Percentiles rank a stretch among this genome's conserved stretches.
phyloP scores from a whole-genome alignment of 768 basidiomycete species.

The Rhizopogon vulgaris region DNA sequence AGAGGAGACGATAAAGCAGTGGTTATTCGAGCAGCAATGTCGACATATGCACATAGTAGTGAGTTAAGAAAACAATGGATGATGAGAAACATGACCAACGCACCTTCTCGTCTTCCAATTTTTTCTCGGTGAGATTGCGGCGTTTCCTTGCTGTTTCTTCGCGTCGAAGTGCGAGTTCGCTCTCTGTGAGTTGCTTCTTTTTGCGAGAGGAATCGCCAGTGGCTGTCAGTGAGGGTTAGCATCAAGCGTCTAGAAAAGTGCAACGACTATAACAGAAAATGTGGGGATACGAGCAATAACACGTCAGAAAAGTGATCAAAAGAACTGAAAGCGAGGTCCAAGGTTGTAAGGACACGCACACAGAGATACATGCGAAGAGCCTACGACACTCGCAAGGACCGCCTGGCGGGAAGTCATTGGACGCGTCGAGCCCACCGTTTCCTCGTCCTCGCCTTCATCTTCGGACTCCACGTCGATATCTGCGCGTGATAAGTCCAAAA shows the following conservation, averaged over 20 bases:
- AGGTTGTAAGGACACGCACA: slow-evolving; percentile 25
- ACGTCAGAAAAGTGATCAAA: neutral
- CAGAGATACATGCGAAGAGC: slow-evolving; percentile 62
- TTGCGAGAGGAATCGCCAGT: slow-evolving; percentile 24
- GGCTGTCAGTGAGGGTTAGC: neutral
- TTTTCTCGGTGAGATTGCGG: slow-evolving; percentile 75
- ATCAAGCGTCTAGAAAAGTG: neutral
- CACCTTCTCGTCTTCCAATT: slow-evolving; percentile 82
- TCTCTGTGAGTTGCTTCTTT: slow-evolving; percentile 66
- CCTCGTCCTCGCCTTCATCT: slow-evolving; percentile 37
- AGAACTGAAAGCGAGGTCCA: neutral
- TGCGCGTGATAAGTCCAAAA: slow-evolving; percentile 6
- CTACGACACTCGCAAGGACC: slow-evolving; percentile 63
- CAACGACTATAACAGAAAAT: neutral
- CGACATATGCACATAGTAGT: neutral
- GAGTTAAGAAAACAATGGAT: neutral
- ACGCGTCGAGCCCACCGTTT: slow-evolving; percentile 20
- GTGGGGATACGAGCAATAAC: neutral
- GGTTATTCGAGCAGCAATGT: neutral
- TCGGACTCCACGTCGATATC: slow-evolving; percentile 38
- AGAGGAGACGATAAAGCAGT: neutral
- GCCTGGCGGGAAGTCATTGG: slow-evolving; percentile 61
- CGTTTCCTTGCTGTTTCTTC: slow-evolving; percentile 83
- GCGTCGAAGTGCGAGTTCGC: slow-evolving; percentile 64
- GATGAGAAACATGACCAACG: neutral